Percentiles rank a stretch among this genome's conserved stretches.
phyloP scores from a whole-genome alignment of 495 filamentous ascomycete genomes.

The Aspergillus taichungensis region DNA sequence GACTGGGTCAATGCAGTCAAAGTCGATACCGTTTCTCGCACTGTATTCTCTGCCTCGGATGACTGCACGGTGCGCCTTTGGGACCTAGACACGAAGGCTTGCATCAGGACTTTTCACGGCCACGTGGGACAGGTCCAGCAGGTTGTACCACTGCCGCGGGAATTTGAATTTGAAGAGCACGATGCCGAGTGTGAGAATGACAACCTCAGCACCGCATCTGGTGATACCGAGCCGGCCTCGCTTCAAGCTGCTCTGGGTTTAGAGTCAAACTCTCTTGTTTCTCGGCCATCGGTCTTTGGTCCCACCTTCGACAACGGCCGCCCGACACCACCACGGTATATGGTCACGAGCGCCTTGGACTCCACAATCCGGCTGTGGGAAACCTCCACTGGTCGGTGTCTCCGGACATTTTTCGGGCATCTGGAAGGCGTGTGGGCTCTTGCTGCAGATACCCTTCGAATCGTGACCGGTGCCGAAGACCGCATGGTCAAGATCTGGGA shows the following conservation, averaged over 20 bases:
- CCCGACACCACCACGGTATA: constrained; percentile 71
- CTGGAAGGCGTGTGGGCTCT: constrained; percentile 94
- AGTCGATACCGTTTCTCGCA: constrained; percentile 70
- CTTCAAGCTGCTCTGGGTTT: constrained; percentile 10
- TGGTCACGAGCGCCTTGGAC: constrained; percentile 86
- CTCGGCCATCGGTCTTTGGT: constrained; percentile 46
- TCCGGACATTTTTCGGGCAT: constrained; percentile 92
- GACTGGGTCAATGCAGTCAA: constrained; percentile 94
- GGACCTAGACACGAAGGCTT: constrained; percentile 76
- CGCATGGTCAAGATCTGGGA: constrained; percentile 97
- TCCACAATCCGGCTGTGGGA: constrained; percentile 92
- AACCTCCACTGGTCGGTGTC: constrained; percentile 65
- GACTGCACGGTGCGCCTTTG: constrained; percentile 88
- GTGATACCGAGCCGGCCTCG: constrained; percentile 21
- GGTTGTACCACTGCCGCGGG: constrained; percentile 67
- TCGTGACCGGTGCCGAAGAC: constrained; percentile 86
- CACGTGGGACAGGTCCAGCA: constrained; percentile 95
- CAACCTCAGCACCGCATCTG: constrained; percentile 29
- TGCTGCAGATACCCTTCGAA: constrained; percentile 79
- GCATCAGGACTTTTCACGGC: constrained; percentile 76
- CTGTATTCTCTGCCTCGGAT: constrained; percentile 86
- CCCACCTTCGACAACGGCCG: constrained; percentile 51
- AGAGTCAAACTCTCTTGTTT: constrained; percentile 22
- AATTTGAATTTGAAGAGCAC: constrained; percentile 76
- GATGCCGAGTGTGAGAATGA: constrained; percentile 50